Evolutionary conservation across 176 grass and related monocot genomes (phyloP), one percentile per base, ranked within the genome.

Genomic region (Typha latifolia): DNA sequence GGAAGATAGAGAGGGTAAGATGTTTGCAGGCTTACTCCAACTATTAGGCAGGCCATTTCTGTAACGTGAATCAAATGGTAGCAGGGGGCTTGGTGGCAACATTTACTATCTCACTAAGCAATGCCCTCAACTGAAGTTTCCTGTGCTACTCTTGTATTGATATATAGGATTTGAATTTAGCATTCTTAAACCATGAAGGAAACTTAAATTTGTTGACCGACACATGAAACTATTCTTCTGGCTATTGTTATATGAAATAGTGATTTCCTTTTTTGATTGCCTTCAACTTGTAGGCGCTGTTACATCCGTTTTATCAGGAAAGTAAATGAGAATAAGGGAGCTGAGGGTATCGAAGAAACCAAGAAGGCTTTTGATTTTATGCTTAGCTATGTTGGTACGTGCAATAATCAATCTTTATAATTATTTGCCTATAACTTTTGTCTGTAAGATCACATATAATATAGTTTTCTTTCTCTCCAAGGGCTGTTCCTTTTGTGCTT

Each of bases 291-390:
- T 72, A 97, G 93, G 93, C 85, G 83, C 15, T 91, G 85, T 73
- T 97, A 97, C 75, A 97, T 97, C 57, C 80, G 74, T 51, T 97
- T 97, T 10, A 92, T 97, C 32, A 89, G 70, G 69, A 89, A 70
- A 84, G 70, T 80, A 64, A 97, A 92, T 55, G 83, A 84, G 57
- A 92, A 86, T 69, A 97, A 85, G 72, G 88, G 93, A 31, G 55
- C 75, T 13, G 88, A 89, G 51, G 93, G 88, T 72, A 66, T 84
- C 13, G 93, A 92, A 78, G 93, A 91, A 69, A 97, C 93, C 22
- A 91, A 75, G 63, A 97, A 92, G 72, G 93, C 93, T 78, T 97
- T 92, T 43, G 88, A 97, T 70, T 97, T 86, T 62, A 92, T 97
- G 93, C 88, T 97, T 14, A 92, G 75, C 67, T 91, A 89, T 79